A percentile compares a stretch with the other conserved stretches of the same genome.
Conservation (phyloP, 805 yeast species). For the Candida palmyrensis region DNA sequence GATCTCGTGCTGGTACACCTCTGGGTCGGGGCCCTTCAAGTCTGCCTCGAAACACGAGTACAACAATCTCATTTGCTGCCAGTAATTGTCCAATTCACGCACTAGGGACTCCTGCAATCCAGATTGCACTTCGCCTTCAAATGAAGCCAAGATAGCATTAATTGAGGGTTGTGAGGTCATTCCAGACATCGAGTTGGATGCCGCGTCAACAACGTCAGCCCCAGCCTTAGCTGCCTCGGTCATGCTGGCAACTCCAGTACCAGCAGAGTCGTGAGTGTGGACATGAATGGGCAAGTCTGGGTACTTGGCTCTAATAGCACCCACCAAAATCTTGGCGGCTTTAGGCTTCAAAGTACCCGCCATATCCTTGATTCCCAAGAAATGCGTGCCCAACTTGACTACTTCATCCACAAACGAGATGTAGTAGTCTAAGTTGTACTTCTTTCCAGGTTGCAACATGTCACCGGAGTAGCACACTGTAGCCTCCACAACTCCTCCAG, state of each 20-base stretch:
- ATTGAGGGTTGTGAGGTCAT: conserved; percentile 97
- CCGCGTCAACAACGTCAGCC: conserved; percentile 97
- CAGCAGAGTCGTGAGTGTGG: conserved; percentile 99
- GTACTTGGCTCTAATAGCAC: conserved; percentile 75
- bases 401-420: conserved; percentile 74
- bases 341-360: conserved; percentile 97
- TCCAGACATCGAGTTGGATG: conserved; percentile 96
- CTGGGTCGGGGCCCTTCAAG: conserved; percentile 99
- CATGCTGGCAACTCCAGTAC: conserved; percentile 98
- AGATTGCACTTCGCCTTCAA: conserved; percentile 80
- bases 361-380: conserved; percentile 98
- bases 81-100: conserved; percentile 85
- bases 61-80: conserved; percentile 98
- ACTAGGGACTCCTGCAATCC: conserved; percentile 64
- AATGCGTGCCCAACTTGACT: conserved; percentile 92
- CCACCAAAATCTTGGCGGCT: conserved; percentile 81
- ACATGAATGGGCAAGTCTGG: conserved; percentile 97
- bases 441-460: conserved; percentile 93
- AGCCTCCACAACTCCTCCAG: conserved; percentile 98
- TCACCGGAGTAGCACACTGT: conserved; percentile 99
- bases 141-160: conserved; percentile 85
- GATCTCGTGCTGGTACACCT: conserved; percentile 95
- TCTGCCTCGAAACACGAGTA: conserved; percentile 98
- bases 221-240: conserved; percentile 92
- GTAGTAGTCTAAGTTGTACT: conserved; percentile 91